Conservation (phyloP, 768 basidiomycete species). For the Tricholoma sp. region DNA sequence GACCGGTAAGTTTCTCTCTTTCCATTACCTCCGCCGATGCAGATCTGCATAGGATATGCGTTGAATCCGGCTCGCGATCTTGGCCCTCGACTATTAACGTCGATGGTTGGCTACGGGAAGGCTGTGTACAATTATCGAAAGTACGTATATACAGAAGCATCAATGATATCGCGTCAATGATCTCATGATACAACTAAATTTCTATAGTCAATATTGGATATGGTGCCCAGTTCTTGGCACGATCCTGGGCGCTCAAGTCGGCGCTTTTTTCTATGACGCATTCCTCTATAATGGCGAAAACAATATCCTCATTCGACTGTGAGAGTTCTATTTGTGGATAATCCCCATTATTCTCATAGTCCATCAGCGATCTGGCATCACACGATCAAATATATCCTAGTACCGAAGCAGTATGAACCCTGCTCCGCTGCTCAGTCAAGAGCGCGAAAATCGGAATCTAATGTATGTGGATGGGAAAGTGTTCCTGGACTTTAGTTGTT, state of each 20-base stretch:
- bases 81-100: conserved; percentile 64
- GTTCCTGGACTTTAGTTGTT: neutral
- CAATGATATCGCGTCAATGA: neutral
- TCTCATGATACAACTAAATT: conserved; percentile 17
- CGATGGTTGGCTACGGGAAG: conserved; percentile 67
- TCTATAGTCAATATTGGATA: conserved; percentile 62
- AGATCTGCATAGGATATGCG: conserved; percentile 24
- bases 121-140: conserved; percentile 36
- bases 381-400: neutral
- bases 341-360: neutral
- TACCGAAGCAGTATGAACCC: neutral
- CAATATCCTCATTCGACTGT: conserved; percentile 47
- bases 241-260: conserved; percentile 53
- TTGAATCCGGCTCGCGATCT: conserved; percentile 36
- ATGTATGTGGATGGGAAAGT: no score
- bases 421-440: neutral
- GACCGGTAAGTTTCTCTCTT: conserved; percentile 33
- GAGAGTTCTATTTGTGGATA: conserved; percentile 11
- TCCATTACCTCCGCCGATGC: neutral
- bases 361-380: neutral
- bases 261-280: conserved; percentile 53
- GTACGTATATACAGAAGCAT: conserved; percentile 26
- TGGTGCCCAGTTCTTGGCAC: conserved; percentile 64
- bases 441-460: no score
- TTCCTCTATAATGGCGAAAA: conserved; percentile 57